A percentile compares a stretch with the other conserved stretches of the same genome.
These are phyloP conservation scores for Saccharomycodes ludwigii DNA, from an alignment of 805 yeast species.

Conservation along the genomic window DNA sequence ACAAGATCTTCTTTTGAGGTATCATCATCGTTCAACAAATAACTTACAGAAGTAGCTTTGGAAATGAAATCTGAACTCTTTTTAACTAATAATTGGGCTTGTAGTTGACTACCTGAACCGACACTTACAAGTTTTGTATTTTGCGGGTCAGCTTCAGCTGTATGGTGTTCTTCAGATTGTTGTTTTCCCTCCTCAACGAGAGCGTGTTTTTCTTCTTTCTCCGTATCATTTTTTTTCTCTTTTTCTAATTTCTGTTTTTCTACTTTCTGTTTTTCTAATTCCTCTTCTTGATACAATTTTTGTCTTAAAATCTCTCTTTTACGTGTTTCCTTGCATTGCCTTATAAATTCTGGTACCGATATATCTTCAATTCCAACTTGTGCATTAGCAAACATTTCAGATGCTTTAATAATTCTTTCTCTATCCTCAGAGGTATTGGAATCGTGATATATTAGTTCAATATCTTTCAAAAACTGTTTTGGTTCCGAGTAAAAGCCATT, in stretches of 20 bases:
- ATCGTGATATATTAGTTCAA: slow-evolving; percentile 75
- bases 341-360: slow-evolving; percentile 54
- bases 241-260: slow-evolving; percentile 1
- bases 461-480: slow-evolving; percentile 73
- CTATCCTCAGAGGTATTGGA: slow-evolving; percentile 65
- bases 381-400: slow-evolving; percentile 93
- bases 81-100: slow-evolving; percentile 12
- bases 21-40: not conserved
- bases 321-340: slow-evolving; percentile 65
- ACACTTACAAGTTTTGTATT: slow-evolving; percentile 16
- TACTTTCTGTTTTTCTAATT: not conserved
- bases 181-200: slow-evolving; percentile 1
- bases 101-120: slow-evolving; percentile 18
- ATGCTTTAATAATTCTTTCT: slow-evolving; percentile 67
- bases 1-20: too few species aligned
- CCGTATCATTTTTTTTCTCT: not conserved
- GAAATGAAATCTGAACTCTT: too few species aligned
- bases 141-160: slow-evolving; percentile 1
- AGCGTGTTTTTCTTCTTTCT: not conserved
- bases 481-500: slow-evolving; percentile 93
- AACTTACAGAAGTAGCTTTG: too few species aligned
- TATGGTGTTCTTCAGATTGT: not conserved
- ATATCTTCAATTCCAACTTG: slow-evolving; percentile 93
- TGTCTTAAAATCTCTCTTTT: slow-evolving; percentile 51
- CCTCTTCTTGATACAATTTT: slow-evolving; percentile 22